Evolutionary conservation across 2,329 filamentous ascomycete species (phyloP).

Genomic region (Sphaerulina musiva): DNA sequence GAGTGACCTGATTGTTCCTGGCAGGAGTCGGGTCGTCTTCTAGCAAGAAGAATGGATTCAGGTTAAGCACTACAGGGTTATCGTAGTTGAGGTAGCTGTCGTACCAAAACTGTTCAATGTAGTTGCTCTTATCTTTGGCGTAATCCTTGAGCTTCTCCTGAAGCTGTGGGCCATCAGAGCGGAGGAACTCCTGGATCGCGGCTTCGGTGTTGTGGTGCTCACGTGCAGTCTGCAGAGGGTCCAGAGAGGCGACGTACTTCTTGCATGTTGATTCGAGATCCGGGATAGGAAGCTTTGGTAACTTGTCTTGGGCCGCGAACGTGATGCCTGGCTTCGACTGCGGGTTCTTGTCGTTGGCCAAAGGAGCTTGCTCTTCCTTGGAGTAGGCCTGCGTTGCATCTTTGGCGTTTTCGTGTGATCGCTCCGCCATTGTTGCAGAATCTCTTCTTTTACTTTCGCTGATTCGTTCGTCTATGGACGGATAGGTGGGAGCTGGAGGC

Average conservation of each 20-base stretch:
- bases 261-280: conserved; percentile 71
- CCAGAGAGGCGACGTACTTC: conserved; percentile 72
- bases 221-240: conserved; percentile 70
- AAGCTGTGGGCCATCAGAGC: conserved; percentile 70
- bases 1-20: conserved; percentile 90
- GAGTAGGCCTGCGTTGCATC: conserved; percentile 45
- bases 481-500: conserved; percentile 46
- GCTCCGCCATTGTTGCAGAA: conserved; percentile 37
- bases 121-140: conserved; percentile 83
- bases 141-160: conserved; percentile 89
- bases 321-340: conserved; percentile 68
- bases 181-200: conserved; percentile 77
- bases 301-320: conserved; percentile 77
- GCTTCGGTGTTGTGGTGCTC: conserved; percentile 78
- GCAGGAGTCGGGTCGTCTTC: conserved; percentile 97
- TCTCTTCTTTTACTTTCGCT: conserved; percentile 23
- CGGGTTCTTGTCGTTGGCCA: conserved; percentile 46
- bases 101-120: conserved; percentile 99
- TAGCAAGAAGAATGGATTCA: conserved; percentile 95
- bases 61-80: conserved; percentile 91
- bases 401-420: conserved; percentile 49
- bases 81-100: conserved; percentile 98
- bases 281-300: conserved; percentile 89
- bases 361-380: conserved; percentile 43
- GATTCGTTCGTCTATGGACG: conserved; percentile 27